Base-by-base conservation (phyloP, 345 rosid species). In the Euclidium syriacum region DNA sequence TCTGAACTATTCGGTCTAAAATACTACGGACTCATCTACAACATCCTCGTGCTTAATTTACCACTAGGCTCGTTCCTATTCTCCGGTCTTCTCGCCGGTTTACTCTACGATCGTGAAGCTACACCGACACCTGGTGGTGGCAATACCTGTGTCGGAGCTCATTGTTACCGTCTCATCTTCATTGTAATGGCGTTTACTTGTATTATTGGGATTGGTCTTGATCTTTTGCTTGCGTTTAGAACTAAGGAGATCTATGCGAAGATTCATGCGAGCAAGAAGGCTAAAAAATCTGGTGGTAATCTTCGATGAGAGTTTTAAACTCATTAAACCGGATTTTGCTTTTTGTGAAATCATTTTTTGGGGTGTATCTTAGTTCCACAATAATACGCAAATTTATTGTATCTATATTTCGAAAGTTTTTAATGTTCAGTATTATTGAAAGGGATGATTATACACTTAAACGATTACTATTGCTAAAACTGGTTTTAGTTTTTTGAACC, bases 1-100 rank as follows among this genome's bases (percentile, higher is more conserved):
- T 85, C 84, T 1, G 85, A 85, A 53, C 78, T 85, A 2, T 85
- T 85, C 9, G 91, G 87, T 18, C 82, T 82, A 5, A 83, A 84
- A 52, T 68, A 70, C 66, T 81, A 73, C 18, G 84, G 83, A 12
- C 61, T 72, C 5, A 17, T 82, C 6, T 85, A 82, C 75, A 82
- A 80, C 78, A 68, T 81, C 36, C 77, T 81, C 0, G 65, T 75
- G 16, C 83, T 82, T 3, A 77, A 73, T 34, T 57, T 75, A 54
- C 81, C 91, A 0, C 22, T 75, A 6, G 87, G 89, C 3, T 83
- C 87, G 26, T 73, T 80, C 57, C 74, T 85, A 4, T 85, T 85
- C 74, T 85, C 87, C 1, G 87, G 94, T 40, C 61, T 86, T 50
- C 80, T 83, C 6, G 87, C 89, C 0, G 82, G 89, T 16, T 70